Evolutionary conservation across 768 basidiomycete species (phyloP).

Genomic region (Nevesoporus exiguus): DNA sequence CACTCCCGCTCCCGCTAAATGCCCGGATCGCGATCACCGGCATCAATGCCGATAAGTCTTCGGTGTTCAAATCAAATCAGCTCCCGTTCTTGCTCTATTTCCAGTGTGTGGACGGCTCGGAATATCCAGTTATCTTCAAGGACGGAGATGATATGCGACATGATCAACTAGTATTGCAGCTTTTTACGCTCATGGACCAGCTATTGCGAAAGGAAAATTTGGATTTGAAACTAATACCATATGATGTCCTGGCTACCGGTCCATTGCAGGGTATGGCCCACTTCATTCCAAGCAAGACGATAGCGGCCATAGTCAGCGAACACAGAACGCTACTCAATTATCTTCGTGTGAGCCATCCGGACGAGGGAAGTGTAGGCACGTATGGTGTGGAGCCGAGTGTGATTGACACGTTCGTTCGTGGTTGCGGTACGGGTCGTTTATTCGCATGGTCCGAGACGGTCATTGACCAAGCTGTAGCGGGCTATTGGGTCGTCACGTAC

Average conservation of each 20-base stretch:
- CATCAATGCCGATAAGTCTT: slow-evolving; percentile 87
- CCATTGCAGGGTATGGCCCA: slow-evolving; percentile 93
- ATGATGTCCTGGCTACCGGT: slow-evolving; percentile 91
- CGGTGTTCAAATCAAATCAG: slow-evolving; percentile 96
- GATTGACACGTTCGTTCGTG: slow-evolving; percentile 93
- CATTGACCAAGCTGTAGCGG: slow-evolving; percentile 53
- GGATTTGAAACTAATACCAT: slow-evolving; percentile 87
- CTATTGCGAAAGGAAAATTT: slow-evolving; percentile 91
- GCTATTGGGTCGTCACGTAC: slow-evolving; percentile 97
- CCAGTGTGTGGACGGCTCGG: slow-evolving; percentile 76
- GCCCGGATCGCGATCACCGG: slow-evolving; percentile 83
- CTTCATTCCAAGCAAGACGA: slow-evolving; percentile 93
- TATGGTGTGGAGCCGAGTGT: slow-evolving; percentile 93
- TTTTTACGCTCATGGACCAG: slow-evolving; percentile 98
- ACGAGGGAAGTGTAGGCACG: slow-evolving; percentile 92
- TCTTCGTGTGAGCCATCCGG: slow-evolving; percentile 79
- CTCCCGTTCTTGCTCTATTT: slow-evolving; percentile 90
- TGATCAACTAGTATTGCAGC: slow-evolving; percentile 95
- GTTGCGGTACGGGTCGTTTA: slow-evolving; percentile 70
- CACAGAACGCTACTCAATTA: slow-evolving; percentile 86
- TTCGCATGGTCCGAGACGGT: background rate
- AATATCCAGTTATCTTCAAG: slow-evolving; percentile 97
- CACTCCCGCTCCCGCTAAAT: slow-evolving; percentile 87
- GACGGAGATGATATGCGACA: slow-evolving; percentile 99
- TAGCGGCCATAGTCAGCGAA: slow-evolving; percentile 92